A percentile compares a stretch with the other conserved stretches of the same genome.
These are phyloP conservation scores for Globisporangium mamillatum DNA, from an alignment of 352 stramenopile genomes.

Conservation along the genomic window DNA sequence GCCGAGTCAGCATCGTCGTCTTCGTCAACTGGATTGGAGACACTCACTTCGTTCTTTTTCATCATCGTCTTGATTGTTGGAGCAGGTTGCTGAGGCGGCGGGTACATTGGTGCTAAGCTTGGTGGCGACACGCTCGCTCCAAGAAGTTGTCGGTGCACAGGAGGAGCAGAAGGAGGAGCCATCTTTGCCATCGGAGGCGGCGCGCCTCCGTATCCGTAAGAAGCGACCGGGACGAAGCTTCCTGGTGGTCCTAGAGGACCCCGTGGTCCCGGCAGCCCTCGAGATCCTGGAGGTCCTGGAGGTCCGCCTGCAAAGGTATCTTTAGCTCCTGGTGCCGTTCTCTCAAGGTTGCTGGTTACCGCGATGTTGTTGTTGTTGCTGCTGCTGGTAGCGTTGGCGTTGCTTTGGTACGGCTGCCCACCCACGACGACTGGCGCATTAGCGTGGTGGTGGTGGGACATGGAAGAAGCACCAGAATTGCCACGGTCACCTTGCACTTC, in stretches of 20 bases:
- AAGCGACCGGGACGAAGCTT: slow-evolving; percentile 9
- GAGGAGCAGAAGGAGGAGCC: slow-evolving; percentile 3
- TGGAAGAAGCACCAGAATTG: slow-evolving; percentile 38
- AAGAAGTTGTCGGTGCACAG: background rate
- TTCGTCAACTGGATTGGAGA: slow-evolving; percentile 27
- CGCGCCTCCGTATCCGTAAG: background rate
- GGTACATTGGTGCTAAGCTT: background rate
- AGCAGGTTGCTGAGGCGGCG: background rate
- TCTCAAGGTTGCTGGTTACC: background rate
- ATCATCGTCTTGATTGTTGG: background rate
- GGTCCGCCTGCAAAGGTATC: slow-evolving; percentile 13
- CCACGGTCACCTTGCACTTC: slow-evolving; percentile 51
- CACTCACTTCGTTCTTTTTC: background rate
- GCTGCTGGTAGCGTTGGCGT: background rate
- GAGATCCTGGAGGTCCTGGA: slow-evolving; percentile 2
- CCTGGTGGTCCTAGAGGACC: slow-evolving; percentile 4
- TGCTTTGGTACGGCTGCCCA: slow-evolving; percentile 1
- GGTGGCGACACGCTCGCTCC: background rate
- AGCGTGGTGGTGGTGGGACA: slow-evolving; percentile 32
- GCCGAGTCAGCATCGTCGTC: slow-evolving; percentile 59
- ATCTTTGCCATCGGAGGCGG: background rate
- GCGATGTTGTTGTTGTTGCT: background rate
- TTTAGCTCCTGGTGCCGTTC: slow-evolving; percentile 10
- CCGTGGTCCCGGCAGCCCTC: background rate
- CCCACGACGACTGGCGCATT: background rate